Evolutionary conservation across 176 grass and related monocot species (phyloP).

Genomic region (Tillandsia fasciculata): DNA sequence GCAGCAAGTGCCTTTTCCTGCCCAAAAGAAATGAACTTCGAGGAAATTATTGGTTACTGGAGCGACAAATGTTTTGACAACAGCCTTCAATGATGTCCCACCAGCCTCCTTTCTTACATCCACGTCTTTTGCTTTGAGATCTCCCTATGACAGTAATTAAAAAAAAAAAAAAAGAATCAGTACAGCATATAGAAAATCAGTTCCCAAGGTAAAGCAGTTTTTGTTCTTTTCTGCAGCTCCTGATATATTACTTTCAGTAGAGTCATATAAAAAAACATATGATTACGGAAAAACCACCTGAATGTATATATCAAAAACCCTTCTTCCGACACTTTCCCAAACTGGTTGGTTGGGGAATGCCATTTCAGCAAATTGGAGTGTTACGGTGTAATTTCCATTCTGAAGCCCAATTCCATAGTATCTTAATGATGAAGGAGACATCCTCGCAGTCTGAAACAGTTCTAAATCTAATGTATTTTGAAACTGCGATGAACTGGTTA

Average conservation of each 20-base stretch:
- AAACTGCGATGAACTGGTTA: conserved; percentile 35
- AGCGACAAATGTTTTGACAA: conserved; percentile 38
- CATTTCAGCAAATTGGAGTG: conserved; percentile 65
- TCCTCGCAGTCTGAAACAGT: conserved; percentile 61
- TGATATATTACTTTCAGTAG: no score
- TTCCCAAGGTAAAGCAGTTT: neutral
- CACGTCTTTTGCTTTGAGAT: conserved; percentile 56
- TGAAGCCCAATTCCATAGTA: conserved; percentile 81
- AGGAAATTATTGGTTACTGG: conserved; percentile 72
- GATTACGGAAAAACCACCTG: conserved; percentile 29
- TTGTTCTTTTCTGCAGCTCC: neutral
- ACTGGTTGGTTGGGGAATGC: conserved; percentile 24
- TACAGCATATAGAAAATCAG: neutral
- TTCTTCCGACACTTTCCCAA: conserved; percentile 49
- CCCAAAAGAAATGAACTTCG: conserved; percentile 95
- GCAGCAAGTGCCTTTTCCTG: conserved; percentile 89
- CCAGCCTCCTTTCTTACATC: conserved; percentile 77
- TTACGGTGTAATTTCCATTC: conserved; percentile 89
- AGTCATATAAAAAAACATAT: neutral
- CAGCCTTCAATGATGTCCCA: conserved; percentile 45
- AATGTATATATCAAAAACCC: conserved; percentile 84
- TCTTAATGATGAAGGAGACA: conserved; percentile 75
- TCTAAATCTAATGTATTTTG: conserved; percentile 53
- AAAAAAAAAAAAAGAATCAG: neutral
- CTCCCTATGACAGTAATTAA: conserved; percentile 33